phyloP scores from a whole-genome alignment of 1,284 basidiomycete species.

The Singerocomus rubriflavus region DNA sequence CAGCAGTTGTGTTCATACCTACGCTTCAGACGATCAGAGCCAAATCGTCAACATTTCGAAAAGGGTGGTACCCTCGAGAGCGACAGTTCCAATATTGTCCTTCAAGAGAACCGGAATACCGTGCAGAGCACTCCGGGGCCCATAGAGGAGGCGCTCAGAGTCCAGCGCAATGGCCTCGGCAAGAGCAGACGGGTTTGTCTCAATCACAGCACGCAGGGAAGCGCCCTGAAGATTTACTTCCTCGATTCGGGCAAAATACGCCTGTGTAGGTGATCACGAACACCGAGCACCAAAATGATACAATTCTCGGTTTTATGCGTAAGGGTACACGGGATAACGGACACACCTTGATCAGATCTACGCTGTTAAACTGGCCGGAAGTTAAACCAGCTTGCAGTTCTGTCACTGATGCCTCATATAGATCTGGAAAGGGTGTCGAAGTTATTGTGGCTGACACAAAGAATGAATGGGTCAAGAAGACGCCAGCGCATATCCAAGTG shows the following conservation, averaged over 20 bases:
- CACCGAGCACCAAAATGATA: background rate
- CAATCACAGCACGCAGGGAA: conserved; percentile 57
- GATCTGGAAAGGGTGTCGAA: conserved; percentile 45
- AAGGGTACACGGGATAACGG: background rate
- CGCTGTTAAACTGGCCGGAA: conserved; percentile 54
- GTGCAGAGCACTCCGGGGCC: conserved; percentile 55
- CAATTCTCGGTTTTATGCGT: background rate
- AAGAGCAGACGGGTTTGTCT: conserved; percentile 59
- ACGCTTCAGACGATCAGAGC: background rate
- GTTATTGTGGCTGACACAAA: conserved; percentile 12
- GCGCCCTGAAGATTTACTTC: conserved; percentile 70
- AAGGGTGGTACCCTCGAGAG: conserved; percentile 45
- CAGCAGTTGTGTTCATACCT: conserved; percentile 69
- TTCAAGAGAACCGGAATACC: conserved; percentile 72
- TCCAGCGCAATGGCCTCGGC: conserved; percentile 54
- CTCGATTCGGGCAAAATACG: conserved; percentile 67
- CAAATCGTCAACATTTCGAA: background rate
- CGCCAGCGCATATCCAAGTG: conserved; percentile 8
- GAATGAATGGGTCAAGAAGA: conserved; percentile 4
- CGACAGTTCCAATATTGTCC: conserved; percentile 64
- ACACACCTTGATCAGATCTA: conserved; percentile 60
- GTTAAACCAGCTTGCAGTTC: conserved; percentile 57
- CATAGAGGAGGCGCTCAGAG: conserved; percentile 44
- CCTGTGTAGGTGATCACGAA: conserved; percentile 34
- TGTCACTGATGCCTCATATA: conserved; percentile 59